Conservation (phyloP, 2,329 filamentous ascomycete species). For the Fusarium oligoseptatum region DNA sequence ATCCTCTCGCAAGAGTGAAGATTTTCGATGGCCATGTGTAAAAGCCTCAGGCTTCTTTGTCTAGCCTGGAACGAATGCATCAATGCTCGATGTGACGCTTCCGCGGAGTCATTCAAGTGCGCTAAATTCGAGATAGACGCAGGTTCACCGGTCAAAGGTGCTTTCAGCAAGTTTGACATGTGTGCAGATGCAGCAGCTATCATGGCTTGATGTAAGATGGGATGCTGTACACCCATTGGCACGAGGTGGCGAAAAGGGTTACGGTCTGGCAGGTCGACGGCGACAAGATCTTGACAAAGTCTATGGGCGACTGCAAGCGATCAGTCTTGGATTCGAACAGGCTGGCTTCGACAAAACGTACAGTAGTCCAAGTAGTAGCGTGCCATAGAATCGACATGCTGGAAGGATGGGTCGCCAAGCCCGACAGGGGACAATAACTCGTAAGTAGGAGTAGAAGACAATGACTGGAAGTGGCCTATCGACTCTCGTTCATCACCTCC, state of each 20-base stretch:
- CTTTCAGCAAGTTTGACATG: not conserved
- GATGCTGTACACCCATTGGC: too few relatives aligned
- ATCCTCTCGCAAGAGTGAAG: not conserved
- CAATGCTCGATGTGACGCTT: not conserved
- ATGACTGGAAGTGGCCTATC: too few relatives aligned
- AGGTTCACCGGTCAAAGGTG: too few relatives aligned
- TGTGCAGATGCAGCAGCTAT: not conserved
- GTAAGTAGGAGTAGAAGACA: too few relatives aligned
- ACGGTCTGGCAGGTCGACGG: not conserved
- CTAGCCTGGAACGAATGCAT: not conserved
- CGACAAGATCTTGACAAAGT: not conserved
- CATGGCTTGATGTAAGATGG: too few relatives aligned
- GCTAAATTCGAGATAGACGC: too few relatives aligned
- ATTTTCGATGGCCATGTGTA: not conserved
- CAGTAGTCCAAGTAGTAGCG: too few relatives aligned
- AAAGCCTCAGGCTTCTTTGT: not conserved
- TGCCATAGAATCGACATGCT: too few relatives aligned
- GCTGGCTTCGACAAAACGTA: too few relatives aligned
- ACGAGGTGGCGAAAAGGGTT: not conserved
- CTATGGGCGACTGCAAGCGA: not conserved
- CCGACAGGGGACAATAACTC: too few relatives aligned
- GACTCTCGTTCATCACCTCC: too few relatives aligned
- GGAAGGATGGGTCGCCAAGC: too few relatives aligned
- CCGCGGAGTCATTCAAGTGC: not conserved
- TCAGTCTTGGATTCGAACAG: not conserved